Evolutionary conservation across 495 filamentous ascomycete genomes (phyloP).

Genomic region (Penicillium atrosanguineum): DNA sequence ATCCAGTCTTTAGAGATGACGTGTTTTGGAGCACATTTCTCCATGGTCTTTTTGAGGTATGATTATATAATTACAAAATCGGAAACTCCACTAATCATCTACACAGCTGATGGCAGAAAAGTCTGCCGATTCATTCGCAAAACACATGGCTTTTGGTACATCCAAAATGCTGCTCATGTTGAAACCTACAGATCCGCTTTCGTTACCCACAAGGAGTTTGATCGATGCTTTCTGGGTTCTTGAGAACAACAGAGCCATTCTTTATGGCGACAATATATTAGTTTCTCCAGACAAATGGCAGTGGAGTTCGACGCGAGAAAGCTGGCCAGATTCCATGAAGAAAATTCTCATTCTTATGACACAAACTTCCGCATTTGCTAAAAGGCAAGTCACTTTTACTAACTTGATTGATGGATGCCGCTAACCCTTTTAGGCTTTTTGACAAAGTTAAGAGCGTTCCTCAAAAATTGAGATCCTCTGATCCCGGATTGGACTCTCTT

Average conservation of each 20-base stretch:
- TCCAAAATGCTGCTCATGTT: neutral
- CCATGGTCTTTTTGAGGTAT: conserved; percentile 6
- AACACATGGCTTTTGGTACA: conserved; percentile 2
- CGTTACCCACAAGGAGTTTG: neutral
- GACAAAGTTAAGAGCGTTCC: neutral
- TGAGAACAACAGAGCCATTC: conserved; percentile 3
- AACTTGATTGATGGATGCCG: neutral
- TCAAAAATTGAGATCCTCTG: neutral
- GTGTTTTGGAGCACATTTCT: conserved; percentile 6
- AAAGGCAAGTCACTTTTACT: conserved; percentile 1
- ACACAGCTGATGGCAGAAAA: conserved; percentile 4
- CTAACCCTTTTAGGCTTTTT: neutral
- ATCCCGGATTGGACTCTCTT: conserved; percentile 1
- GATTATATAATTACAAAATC: neutral
- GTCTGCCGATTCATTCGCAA: conserved; percentile 2
- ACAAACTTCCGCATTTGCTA: conserved; percentile 3
- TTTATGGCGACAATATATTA: conserved; percentile 3
- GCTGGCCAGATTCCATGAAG: conserved; percentile 3
- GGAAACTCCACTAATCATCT: neutral
- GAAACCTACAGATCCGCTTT: neutral
- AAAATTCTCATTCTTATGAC: conserved; percentile 3
- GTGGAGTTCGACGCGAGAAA: conserved; percentile 1
- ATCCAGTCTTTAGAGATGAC: conserved; percentile 1
- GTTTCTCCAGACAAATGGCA: neutral
- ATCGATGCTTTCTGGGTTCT: conserved; percentile 6